Percentiles rank a stretch among this genome's conserved stretches.
Conservation (phyloP, 139 green algal genomes). For the Closterium sp. region DNA sequence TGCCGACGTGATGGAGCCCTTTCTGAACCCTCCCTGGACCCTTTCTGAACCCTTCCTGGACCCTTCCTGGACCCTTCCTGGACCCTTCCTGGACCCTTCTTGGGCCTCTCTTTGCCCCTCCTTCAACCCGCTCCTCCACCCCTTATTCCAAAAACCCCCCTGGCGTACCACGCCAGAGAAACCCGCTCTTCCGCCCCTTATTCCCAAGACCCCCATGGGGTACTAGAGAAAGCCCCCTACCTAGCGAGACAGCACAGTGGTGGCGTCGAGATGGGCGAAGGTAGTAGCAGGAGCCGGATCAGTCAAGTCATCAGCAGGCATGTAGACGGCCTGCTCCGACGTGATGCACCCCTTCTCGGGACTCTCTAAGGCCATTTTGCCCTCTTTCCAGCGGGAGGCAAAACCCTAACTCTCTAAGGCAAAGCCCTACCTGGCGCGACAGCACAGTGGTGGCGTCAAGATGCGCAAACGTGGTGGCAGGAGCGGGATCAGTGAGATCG, state of each 20-base stretch:
- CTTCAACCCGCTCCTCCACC: too few species aligned
- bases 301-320: slow-evolving; percentile 56
- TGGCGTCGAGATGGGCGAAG: slow-evolving; percentile 55
- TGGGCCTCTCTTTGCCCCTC: too few species aligned
- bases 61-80: too few species aligned
- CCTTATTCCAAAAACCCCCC: too few species aligned
- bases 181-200: too few species aligned
- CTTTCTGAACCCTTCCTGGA: too few species aligned
- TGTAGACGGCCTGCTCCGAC: slow-evolving; percentile 77
- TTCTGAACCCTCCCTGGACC: too few species aligned
- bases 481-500: slow-evolving; percentile 55
- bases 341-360: slow-evolving; percentile 97
- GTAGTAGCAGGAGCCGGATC: slow-evolving; percentile 56
- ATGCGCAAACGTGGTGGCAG: slow-evolving; percentile 55
- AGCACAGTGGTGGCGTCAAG: slow-evolving; percentile 65
- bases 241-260: slow-evolving; percentile 77
- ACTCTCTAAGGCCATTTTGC: too few species aligned
- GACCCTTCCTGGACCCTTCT: too few species aligned
- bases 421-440: slow-evolving; percentile 66
- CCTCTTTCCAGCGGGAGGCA: too few species aligned
- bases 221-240: slow-evolving; percentile 1
- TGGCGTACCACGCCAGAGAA: too few species aligned
- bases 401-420: not conserved
- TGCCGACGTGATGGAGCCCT: too few species aligned
- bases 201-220: not conserved